Evolutionary conservation across 306 rosid species (phyloP), one percentile per base, ranked within the genome.

Genomic region (Acacia confusa): DNA sequence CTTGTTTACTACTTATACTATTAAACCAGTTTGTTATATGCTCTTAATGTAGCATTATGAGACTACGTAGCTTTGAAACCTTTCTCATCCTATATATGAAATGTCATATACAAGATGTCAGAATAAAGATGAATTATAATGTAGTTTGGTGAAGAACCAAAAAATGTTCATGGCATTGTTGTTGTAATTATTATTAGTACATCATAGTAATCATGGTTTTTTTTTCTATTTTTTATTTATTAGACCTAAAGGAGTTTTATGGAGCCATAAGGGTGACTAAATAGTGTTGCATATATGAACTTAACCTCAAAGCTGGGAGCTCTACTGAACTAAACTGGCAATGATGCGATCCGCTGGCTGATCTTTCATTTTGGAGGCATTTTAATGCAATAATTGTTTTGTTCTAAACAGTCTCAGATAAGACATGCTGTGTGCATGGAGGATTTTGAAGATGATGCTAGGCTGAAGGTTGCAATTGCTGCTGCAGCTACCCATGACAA

Each of bases 391-490:
- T 61, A 68, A 43, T 67, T 68, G 55, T 72, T 73, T 82, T 74
- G 44, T 80, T 81, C 20, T 72, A 32, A 57, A 83, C 97, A 93
- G 98, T 81, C 92, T 66, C 93, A 88, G 81, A 76, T 95, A 80
- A 82, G 86, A 44, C 87, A 72, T 19, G 94, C 95, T 65, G 92
- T 93, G 34, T 55, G 64, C 81, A 57, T 80, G 76, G 99, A 95
- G 91, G 94, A 92, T 81, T 95, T 87, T 64, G 80, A 87, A 79
- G 96, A 91, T 73, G 99, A 97, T 83, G 94, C 98, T 9, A 91
- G 91, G 88, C 88, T 92, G 75, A 93, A 95, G 86, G 99, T 93
- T 70, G 99, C 97, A 17, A 88, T 93, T 82, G 98, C 98, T 27
- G 98, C 97, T 72, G 90, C 97, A 40, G 81, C 96, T 50, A 80